Evolutionary conservation across 2,329 filamentous ascomycete genomes (phyloP).

Genomic region (Talaromyces verruculosus): DNA sequence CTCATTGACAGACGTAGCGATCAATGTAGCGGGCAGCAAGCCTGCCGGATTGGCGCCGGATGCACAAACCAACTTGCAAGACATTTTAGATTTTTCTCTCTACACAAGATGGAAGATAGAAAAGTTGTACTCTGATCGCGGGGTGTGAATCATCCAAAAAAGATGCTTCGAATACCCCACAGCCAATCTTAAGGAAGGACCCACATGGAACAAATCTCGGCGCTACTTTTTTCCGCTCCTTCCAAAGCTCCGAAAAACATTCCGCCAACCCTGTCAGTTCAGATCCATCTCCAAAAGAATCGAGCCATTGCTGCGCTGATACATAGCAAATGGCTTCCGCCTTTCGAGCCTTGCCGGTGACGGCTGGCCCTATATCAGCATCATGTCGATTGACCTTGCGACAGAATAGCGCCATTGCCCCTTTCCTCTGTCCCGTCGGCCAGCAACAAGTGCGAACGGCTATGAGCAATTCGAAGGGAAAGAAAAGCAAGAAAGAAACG

Average conservation of each 20-base stretch:
- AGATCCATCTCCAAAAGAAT: not conserved
- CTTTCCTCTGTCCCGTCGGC: conserved; percentile 31
- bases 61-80: conserved; percentile 39
- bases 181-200: conserved; percentile 6
- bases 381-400: conserved; percentile 35
- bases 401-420: conserved; percentile 31
- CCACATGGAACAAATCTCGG: conserved; percentile 11
- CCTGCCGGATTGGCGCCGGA: conserved; percentile 43
- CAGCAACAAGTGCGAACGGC: conserved; percentile 40
- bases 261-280: conserved; percentile 9
- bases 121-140: conserved; percentile 5
- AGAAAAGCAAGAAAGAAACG: conserved; percentile 50
- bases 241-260: conserved; percentile 21
- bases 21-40: conserved; percentile 43
- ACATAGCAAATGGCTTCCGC: conserved; percentile 36
- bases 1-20: conserved; percentile 44
- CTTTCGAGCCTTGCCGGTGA: conserved; percentile 35
- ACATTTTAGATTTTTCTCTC: conserved; percentile 29
- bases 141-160: conserved; percentile 17
- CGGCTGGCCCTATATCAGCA: conserved; percentile 36
- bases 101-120: not conserved
- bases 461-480: conserved; percentile 43
- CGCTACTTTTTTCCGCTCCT: conserved; percentile 16
- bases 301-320: conserved; percentile 2
- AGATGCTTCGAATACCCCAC: conserved; percentile 19